These are phyloP conservation scores for Chlorella sorokiniana DNA, from an alignment of 139 green algal genomes.

Conservation along the genomic window DNA sequence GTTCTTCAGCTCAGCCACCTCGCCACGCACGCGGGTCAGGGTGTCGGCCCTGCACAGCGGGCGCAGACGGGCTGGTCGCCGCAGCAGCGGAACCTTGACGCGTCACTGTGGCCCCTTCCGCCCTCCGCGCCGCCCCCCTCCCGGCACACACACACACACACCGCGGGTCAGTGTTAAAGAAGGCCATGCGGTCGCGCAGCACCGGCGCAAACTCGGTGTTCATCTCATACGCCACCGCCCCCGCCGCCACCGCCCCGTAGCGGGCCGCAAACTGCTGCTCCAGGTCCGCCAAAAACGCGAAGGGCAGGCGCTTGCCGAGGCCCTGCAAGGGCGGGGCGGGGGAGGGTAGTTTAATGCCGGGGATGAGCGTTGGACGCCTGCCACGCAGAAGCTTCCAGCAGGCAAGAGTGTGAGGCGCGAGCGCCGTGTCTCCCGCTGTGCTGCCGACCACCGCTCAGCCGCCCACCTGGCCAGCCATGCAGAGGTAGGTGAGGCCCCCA, in stretches of 20 bases:
- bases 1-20: constrained; percentile 82
- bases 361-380: no score
- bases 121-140: neutral
- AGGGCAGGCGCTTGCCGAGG: constrained; percentile 82
- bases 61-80: neutral
- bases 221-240: constrained; percentile 87
- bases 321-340: constrained; percentile 40
- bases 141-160: neutral
- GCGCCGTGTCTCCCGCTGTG: neutral
- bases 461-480: constrained; percentile 84
- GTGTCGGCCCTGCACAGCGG: constrained; percentile 7
- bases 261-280: constrained; percentile 64
- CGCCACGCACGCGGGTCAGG: constrained; percentile 56
- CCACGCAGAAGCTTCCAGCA: no score
- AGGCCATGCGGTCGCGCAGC: constrained; percentile 76
- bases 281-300: constrained; percentile 91
- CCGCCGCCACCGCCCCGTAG: constrained; percentile 57
- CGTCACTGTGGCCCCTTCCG: neutral
- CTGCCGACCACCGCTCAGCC: neutral
- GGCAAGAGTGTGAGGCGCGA: neutral
- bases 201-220: constrained; percentile 81
- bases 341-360: no score
- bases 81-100: neutral
- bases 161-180: constrained; percentile 74
- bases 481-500: constrained; percentile 83